A percentile compares a stretch with the other conserved stretches of the same genome.
Evolutionary conservation across 2,329 filamentous ascomycete genomes (phyloP).

Genomic region (Bipolaris zeicola): DNA sequence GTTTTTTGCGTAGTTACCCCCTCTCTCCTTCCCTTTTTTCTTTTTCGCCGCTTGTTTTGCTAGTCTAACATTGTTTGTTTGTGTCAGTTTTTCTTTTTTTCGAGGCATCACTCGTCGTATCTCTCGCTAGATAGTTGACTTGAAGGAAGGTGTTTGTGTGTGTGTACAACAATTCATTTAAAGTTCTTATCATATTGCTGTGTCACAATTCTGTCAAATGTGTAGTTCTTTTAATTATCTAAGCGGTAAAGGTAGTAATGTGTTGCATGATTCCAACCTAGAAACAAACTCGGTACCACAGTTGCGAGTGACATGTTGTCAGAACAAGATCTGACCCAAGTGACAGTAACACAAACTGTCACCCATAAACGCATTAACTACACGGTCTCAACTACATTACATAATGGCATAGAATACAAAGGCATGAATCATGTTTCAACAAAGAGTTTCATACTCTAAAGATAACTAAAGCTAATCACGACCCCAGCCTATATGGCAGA

Average conservation of each 20-base stretch:
- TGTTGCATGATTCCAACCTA: not conserved
- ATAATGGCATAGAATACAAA: not conserved
- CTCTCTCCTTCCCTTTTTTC: not conserved
- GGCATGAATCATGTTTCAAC: not conserved
- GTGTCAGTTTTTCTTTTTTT: not conserved
- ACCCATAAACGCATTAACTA: no score
- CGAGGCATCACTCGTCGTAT: not conserved
- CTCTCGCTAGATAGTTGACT: not conserved
- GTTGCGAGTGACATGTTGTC: not conserved
- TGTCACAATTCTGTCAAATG: not conserved
- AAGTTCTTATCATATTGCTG: no score
- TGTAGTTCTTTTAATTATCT: not conserved
- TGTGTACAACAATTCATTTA: not conserved
- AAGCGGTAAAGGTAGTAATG: not conserved
- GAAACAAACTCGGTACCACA: not conserved
- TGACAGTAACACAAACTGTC: not conserved
- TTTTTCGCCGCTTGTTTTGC: not conserved
- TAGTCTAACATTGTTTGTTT: not conserved
- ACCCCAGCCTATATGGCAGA: constrained; percentile 10
- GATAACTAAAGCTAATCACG: constrained; percentile 11
- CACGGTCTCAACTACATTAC: no score
- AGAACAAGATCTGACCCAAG: not conserved
- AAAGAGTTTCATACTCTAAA: constrained; percentile 20
- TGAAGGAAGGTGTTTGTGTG: not conserved
- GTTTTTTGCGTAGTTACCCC: no score